A percentile compares a stretch with the other conserved stretches of the same genome.
Evolutionary conservation across 2,329 filamentous ascomycete genomes (phyloP).

Genomic region (Talaromyces sp.): DNA sequence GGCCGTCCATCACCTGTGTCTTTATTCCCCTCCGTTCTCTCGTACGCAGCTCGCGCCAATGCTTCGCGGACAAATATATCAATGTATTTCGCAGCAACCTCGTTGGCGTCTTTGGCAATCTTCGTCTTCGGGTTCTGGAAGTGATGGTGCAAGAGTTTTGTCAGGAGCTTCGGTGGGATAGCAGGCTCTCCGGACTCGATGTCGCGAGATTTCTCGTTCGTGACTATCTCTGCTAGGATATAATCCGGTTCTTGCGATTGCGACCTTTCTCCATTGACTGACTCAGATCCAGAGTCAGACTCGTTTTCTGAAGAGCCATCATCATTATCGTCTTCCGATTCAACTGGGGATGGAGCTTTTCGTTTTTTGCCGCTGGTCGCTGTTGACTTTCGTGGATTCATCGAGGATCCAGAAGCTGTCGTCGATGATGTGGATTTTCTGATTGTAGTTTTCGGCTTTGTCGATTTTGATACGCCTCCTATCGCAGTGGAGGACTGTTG

Average conservation of each 20-base stretch:
- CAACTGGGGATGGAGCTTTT: conserved; percentile 1
- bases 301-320: conserved; percentile 5
- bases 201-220: conserved; percentile 19
- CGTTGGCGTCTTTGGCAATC: conserved; percentile 72
- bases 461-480: conserved; percentile 15
- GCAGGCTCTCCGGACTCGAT: conserved; percentile 33
- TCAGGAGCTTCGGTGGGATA: conserved; percentile 70
- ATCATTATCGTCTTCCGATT: not conserved
- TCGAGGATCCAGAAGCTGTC: conserved; percentile 3
- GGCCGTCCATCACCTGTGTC: conserved; percentile 20
- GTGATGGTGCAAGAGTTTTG: conserved; percentile 70
- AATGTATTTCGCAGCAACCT: conserved; percentile 74
- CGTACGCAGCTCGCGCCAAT: conserved; percentile 69
- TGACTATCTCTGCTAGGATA: conserved; percentile 42
- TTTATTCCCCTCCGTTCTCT: conserved; percentile 46
- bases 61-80: conserved; percentile 89
- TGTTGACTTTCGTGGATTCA: conserved; percentile 3
- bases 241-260: conserved; percentile 39
- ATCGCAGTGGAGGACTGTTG: conserved; percentile 23
- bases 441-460: conserved; percentile 14
- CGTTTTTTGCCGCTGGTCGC: conserved; percentile 11
- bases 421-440: conserved; percentile 9
- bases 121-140: conserved; percentile 67
- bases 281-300: conserved; percentile 11
- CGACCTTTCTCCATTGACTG: conserved; percentile 16